These are phyloP conservation scores for Paraphoma chrysanthemicola DNA, from an alignment of 2,329 filamentous ascomycete species.

Conservation along the genomic window DNA sequence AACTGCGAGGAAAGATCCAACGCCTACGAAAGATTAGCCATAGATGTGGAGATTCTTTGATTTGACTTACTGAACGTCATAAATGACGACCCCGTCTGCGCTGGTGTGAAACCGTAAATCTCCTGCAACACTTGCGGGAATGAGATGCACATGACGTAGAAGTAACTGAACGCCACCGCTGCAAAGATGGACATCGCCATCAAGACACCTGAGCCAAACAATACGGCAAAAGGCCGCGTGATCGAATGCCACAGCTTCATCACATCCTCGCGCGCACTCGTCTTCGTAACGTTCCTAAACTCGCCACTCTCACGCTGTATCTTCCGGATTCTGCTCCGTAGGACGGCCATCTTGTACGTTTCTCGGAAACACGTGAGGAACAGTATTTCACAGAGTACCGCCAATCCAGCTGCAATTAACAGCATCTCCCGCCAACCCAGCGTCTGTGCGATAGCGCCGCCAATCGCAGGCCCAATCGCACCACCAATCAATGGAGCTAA, in stretches of 20 bases:
- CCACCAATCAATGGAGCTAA: conserved; percentile 66
- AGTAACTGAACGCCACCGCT: conserved; percentile 52
- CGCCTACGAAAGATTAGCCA: too few species aligned
- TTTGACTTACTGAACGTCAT: conserved; percentile 59
- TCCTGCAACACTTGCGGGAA: conserved; percentile 52
- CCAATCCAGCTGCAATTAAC: conserved; percentile 58
- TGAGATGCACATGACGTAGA: conserved; percentile 56
- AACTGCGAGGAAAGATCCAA: conserved; percentile 58
- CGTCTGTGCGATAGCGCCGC: conserved; percentile 61
- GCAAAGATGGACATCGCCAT: conserved; percentile 58
- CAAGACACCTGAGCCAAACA: conserved; percentile 61
- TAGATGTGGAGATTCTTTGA: too few species aligned
- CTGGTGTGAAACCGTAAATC: conserved; percentile 55
- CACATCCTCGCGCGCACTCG: conserved; percentile 23
- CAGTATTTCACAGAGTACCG: conserved; percentile 57
- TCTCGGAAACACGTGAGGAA: conserved; percentile 64
- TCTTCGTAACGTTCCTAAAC: conserved; percentile 10
- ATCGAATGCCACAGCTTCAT: conserved; percentile 48
- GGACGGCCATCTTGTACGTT: conserved; percentile 66
- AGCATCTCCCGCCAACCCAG: conserved; percentile 64
- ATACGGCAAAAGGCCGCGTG: conserved; percentile 50
- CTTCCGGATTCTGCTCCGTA: conserved; percentile 42
- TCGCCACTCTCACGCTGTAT: conserved; percentile 23
- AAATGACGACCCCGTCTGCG: conserved; percentile 61
- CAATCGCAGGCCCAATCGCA: conserved; percentile 63